Evolutionary conservation across 495 filamentous ascomycete genomes (phyloP), one percentile per base, ranked within the genome.

Genomic region (Neurospora sp.): DNA sequence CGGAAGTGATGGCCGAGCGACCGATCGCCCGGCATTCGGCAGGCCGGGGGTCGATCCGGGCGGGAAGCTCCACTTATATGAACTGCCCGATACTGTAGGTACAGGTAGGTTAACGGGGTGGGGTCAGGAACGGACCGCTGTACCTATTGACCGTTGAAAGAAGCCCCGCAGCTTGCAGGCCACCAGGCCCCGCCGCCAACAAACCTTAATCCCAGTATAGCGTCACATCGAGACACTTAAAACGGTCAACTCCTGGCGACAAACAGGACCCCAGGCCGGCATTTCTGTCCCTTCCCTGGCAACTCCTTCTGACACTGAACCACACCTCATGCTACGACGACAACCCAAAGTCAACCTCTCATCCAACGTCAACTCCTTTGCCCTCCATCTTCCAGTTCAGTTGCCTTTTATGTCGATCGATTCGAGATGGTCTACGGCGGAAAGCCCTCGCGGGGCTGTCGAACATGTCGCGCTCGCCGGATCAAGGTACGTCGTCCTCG

Each of bases 391-490:
- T 6, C 11, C 14, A 42, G 5, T 66, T 31, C 14, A 42, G n/a
- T 70, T 39, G 71, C 41, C 16, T 31, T 70, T 39, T 39, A 72
- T 76, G 74, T 70, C 23, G 31, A 39, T 70, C 23, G 31, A 39
- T 39, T 31, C 14, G 39, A 72, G 44, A 93, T 93, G 91, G 91
- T 93, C 18, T 93, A 92, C 76, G 89, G 89, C 77, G 91, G 91
- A 71, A 91, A 90, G 79, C 91, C 91, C 70, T 92, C 90, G 72
- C 85, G 88, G 83, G 90, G 89, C 69, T 93, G 91, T 78, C 88
- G 89, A 78, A 90, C 90, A 78, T 93, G 91, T 76, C 85, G 90
- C 75, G 85, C 86, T 16, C 86, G 90, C 73, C 88, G 91, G 78
- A 91, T 88, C 84, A 93, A 90, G 90, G 92, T 91, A 82, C 71